phyloP scores from a whole-genome alignment of 2,329 filamentous ascomycete genomes.

The Fonsecaea erecta region DNA sequence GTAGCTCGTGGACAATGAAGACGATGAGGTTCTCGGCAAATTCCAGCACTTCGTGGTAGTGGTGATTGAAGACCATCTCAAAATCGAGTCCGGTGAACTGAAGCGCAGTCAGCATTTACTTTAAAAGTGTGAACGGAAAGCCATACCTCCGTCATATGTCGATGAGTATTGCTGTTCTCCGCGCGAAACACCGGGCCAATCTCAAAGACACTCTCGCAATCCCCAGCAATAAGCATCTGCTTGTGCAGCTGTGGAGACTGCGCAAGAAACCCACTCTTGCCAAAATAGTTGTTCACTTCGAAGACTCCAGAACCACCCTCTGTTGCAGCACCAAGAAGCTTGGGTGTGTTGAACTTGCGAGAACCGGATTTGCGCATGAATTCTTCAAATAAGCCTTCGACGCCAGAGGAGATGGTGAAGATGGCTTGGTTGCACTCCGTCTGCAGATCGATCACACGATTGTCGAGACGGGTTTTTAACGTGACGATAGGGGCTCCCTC shows the following conservation, averaged over 20 bases:
- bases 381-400: constrained; percentile 73
- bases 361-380: constrained; percentile 79
- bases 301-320: constrained; percentile 96
- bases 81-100: constrained; percentile 59
- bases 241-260: constrained; percentile 70
- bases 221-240: constrained; percentile 69
- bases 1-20: constrained; percentile 54
- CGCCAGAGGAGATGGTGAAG: constrained; percentile 70
- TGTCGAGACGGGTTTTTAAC: constrained; percentile 84
- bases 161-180: constrained; percentile 70
- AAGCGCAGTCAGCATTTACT: constrained; percentile 30
- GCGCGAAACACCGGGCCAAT: constrained; percentile 70
- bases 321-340: constrained; percentile 84
- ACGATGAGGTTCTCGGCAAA: constrained; percentile 57
- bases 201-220: constrained; percentile 67
- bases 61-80: constrained; percentile 55
- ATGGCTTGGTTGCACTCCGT: constrained; percentile 89
- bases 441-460: constrained; percentile 89
- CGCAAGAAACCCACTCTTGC: constrained; percentile 72
- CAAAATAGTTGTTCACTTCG: constrained; percentile 80
- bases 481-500: constrained; percentile 70
- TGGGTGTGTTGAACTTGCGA: constrained; percentile 84
- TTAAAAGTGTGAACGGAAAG: neutral
- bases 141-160: constrained; percentile 66
- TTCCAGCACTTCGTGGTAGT: constrained; percentile 57